Evolutionary conservation across 768 basidiomycete species (phyloP).

Genomic region (Russula olivacea): DNA sequence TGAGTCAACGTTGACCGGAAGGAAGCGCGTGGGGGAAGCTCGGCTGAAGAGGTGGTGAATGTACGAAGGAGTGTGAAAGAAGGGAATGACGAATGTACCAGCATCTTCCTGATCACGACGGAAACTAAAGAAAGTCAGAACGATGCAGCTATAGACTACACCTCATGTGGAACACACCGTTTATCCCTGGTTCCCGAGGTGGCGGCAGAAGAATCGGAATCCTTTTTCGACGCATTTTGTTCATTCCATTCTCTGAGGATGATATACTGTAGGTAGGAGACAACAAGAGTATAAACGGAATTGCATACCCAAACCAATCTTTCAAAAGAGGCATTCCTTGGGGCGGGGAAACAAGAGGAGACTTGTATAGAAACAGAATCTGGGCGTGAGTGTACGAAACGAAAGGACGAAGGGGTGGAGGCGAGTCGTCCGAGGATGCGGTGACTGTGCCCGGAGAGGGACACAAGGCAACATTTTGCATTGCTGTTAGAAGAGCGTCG

Average conservation of each 20-base stretch:
- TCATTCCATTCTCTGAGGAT: constrained; percentile 48
- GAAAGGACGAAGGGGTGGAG: constrained; percentile 37
- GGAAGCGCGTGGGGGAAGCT: constrained; percentile 53
- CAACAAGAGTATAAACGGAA: constrained; percentile 8
- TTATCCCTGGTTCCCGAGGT: constrained; percentile 56
- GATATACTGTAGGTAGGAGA: constrained; percentile 23
- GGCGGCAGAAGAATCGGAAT: constrained; percentile 50
- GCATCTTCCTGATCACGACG: constrained; percentile 72
- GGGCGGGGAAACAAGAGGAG: constrained; percentile 69
- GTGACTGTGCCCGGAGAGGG: constrained; percentile 32
- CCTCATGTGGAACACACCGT: constrained; percentile 40
- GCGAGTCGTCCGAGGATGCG: constrained; percentile 25
- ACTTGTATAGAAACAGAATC: constrained; percentile 60
- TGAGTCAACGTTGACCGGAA: constrained; percentile 72
- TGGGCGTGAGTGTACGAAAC: constrained; percentile 66
- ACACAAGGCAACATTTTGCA: constrained; percentile 19
- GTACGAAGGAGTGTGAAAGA: constrained; percentile 5
- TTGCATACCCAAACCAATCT: constrained; percentile 80
- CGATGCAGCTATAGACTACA: constrained; percentile 20
- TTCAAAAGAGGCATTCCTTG: constrained; percentile 74
- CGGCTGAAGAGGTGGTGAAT: constrained; percentile 30
- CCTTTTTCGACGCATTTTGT: constrained; percentile 60
- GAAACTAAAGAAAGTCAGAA: constrained; percentile 44
- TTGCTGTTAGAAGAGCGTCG: constrained; percentile 8
- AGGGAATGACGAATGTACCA: constrained; percentile 37